Conservation (phyloP, 2,329 filamentous ascomycete species). For the Ampelomyces quisqualis region DNA sequence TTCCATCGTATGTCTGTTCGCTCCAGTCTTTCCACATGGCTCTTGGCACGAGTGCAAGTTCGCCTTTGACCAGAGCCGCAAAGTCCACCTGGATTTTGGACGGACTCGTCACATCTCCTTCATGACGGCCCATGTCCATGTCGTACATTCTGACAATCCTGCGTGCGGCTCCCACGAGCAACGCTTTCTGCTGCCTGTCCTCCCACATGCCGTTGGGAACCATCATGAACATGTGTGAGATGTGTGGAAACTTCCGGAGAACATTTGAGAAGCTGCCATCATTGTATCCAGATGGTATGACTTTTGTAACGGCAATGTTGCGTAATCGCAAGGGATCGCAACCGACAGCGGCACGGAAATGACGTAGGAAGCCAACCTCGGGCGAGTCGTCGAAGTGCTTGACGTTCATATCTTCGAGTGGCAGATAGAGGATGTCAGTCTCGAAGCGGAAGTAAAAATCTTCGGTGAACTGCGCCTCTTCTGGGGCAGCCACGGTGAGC, state of each 20-base stretch:
- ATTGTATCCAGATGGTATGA: conserved; percentile 13
- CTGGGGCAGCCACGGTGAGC: neutral
- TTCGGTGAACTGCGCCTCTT: neutral
- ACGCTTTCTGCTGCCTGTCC: conserved; percentile 7
- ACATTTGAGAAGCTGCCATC: conserved; percentile 24
- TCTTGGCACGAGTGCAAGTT: neutral
- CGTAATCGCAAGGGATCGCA: conserved; percentile 11
- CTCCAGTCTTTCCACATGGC: neutral
- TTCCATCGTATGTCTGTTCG: no score
- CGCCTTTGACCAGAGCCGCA: conserved; percentile 4
- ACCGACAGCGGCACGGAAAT: conserved; percentile 14
- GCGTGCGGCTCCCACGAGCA: conserved; percentile 18
- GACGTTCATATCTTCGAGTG: conserved; percentile 10
- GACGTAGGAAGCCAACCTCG: conserved; percentile 20
- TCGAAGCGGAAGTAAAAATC: conserved; percentile 25
- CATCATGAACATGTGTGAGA: conserved; percentile 21
- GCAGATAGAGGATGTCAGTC: conserved; percentile 20
- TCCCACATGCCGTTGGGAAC: conserved; percentile 10
- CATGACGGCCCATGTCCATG: conserved; percentile 7
- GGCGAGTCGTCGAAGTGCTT: conserved; percentile 25
- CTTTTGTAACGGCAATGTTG: conserved; percentile 18
- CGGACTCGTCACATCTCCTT: conserved; percentile 1
- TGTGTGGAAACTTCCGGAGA: conserved; percentile 19
- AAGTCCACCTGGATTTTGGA: conserved; percentile 13
- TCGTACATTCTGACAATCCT: conserved; percentile 23